Evolutionary conservation across 1,284 basidiomycete genomes (phyloP).

Genomic region (Malassezia obtusa): DNA sequence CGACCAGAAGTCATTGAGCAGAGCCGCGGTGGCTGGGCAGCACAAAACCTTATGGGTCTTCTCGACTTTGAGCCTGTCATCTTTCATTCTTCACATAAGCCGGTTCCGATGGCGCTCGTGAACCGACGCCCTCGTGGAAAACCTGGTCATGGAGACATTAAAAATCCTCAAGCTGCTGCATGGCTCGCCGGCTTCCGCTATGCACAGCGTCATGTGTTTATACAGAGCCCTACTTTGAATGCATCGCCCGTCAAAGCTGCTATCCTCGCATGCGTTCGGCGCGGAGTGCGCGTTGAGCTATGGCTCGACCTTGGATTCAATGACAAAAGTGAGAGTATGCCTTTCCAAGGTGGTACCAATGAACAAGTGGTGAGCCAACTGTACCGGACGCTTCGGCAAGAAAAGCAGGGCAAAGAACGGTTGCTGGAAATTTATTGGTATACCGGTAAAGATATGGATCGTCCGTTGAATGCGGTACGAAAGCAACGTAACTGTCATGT

Average conservation of each 20-base stretch:
- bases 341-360: constrained; percentile 70
- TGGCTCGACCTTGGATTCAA: constrained; percentile 50
- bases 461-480: constrained; percentile 62
- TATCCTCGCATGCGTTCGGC: constrained; percentile 57
- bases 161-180: constrained; percentile 63
- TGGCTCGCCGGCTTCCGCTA: constrained; percentile 65
- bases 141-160: constrained; percentile 55
- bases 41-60: constrained; percentile 27
- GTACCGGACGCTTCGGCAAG: constrained; percentile 50
- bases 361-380: constrained; percentile 63
- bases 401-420: constrained; percentile 49
- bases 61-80: constrained; percentile 39
- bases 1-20: constrained; percentile 12
- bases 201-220: constrained; percentile 62
- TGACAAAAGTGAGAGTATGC: constrained; percentile 58
- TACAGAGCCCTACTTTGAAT: constrained; percentile 61
- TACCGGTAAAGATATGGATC: constrained; percentile 60
- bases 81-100: constrained; percentile 40
- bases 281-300: constrained; percentile 58
- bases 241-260: constrained; percentile 60
- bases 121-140: constrained; percentile 62
- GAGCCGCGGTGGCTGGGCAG: constrained; percentile 7
- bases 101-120: constrained; percentile 65
- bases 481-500: constrained; percentile 62
- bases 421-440: constrained; percentile 60